Base-by-base conservation (phyloP, 169 alveolate species). In the Cryptosporidium viatorum region DNA sequence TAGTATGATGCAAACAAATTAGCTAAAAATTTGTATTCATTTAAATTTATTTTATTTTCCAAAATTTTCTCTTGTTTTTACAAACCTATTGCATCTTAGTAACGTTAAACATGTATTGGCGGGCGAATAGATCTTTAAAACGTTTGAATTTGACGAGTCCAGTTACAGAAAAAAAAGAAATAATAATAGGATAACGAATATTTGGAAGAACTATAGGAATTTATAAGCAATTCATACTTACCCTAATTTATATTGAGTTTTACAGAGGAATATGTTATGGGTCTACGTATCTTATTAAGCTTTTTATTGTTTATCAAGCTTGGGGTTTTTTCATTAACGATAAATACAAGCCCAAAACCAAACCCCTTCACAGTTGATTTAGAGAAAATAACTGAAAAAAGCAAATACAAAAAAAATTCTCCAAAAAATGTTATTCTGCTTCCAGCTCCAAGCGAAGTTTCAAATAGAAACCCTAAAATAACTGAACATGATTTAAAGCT, bases 261-360 rank as follows among this genome's bases (percentile, higher is more conserved):
- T 26, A 43, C 12, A 59, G 69, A 50, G 43, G 60, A 55, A 50
- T 50, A 50, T 71, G 85, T 71, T 71, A 73, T 73, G 86, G n/a
- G 86, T 73, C 52, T 73, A 55, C 59, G 86, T 23, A 73, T 52
- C 7, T 31, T 37, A 33, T n/a, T 31, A 26, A 52, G 48, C n/a
- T 51, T 73, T 23, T 73, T 73, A 29, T 29, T 73, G n/a, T 58
- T 73, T 31, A 55, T 73, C 68, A 26, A 73, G 35, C 31, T 73
- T 65, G 71, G 71, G 50, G 50, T 29, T 16, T 65, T 33, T 0
- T 65, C 71, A 10, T 33, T 33, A 65, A 9, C 71, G 5, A n/a
- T 21, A 14, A 37, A 35, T 31, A 37, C 23, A 65, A 65, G 33
- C 16, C 71, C 71, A 37, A 35, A 65, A 16, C 18, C 43, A 10